A percentile compares a stretch with the other conserved stretches of the same genome.
Conservation (phyloP, 192 early-diverging fungal genomes). For the Coemansia sp. region DNA sequence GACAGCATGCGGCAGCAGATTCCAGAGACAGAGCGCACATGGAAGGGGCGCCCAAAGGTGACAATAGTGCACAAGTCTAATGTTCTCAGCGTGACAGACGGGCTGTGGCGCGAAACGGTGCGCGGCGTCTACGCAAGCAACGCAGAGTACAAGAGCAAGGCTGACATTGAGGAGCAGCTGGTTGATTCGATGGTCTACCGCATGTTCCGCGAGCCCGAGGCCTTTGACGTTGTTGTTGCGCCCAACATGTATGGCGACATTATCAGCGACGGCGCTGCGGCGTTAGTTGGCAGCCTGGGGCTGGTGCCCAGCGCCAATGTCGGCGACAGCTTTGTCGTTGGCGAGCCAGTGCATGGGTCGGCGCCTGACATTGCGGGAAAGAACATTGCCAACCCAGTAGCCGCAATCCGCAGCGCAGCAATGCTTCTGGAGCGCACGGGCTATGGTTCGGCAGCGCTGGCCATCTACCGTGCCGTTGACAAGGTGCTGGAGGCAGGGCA, state of each 20-base stretch:
- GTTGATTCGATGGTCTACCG: constrained; percentile 99
- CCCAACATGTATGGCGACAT: constrained; percentile 99
- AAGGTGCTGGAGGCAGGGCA: constrained; percentile 65
- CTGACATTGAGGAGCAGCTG: constrained; percentile 93
- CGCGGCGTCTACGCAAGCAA: constrained; percentile 69
- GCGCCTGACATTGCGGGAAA: constrained; percentile 98
- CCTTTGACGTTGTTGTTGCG: constrained; percentile 95
- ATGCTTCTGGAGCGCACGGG: constrained; percentile 89
- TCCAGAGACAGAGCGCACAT: constrained; percentile 59
- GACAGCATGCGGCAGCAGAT: constrained; percentile 64
- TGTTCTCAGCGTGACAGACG: constrained; percentile 90
- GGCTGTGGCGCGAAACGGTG: constrained; percentile 95
- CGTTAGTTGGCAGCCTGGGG: constrained; percentile 91
- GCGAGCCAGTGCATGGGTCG: constrained; percentile 95
- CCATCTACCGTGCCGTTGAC: constrained; percentile 87
- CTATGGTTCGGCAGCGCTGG: constrained; percentile 65
- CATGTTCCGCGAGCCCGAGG: constrained; percentile 95
- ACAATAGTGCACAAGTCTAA: constrained; percentile 99
- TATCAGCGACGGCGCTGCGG: constrained; percentile 95
- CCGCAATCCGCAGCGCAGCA: constrained; percentile 91
- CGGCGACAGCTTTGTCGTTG: constrained; percentile 92
- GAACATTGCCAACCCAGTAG: constrained; percentile 95
- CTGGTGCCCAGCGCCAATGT: constrained; percentile 96
- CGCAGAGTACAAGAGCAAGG: constrained; percentile 56
- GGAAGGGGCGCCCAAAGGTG: constrained; percentile 73